Evolutionary conservation across 2,329 filamentous ascomycete genomes (phyloP).

Genomic region (Xylariaceae sp.): DNA sequence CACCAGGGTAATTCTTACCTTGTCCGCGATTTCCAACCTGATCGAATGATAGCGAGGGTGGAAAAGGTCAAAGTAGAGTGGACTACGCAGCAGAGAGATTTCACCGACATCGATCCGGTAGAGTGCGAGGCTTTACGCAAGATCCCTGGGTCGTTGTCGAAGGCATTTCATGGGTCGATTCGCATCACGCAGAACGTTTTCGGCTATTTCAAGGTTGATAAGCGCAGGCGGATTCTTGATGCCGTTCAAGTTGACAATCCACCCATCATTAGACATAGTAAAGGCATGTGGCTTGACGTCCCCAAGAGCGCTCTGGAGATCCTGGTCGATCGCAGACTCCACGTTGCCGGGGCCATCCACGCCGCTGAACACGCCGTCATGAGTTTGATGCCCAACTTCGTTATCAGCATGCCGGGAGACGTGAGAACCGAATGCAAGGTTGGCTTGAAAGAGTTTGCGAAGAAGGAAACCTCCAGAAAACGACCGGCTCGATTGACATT

Average conservation of each 20-base stretch:
- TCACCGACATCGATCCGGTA: conserved; percentile 86
- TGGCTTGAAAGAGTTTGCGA: conserved; percentile 79
- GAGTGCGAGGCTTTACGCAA: conserved; percentile 83
- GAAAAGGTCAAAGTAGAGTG: conserved; percentile 88
- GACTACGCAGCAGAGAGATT: conserved; percentile 90
- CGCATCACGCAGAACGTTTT: conserved; percentile 85
- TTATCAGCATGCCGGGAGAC: conserved; percentile 83
- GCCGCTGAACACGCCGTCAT: conserved; percentile 90
- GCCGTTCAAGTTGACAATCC: conserved; percentile 91
- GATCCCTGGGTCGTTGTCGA: conserved; percentile 56
- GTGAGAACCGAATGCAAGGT: conserved; percentile 93
- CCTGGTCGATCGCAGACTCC: conserved; percentile 63
- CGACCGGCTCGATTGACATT: conserved; percentile 85
- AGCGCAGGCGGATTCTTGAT: conserved; percentile 76
- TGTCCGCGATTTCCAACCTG: conserved; percentile 80
- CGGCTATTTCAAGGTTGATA: conserved; percentile 96
- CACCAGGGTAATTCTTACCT: conserved; percentile 94
- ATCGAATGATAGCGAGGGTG: conserved; percentile 77
- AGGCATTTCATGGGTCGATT: conserved; percentile 81
- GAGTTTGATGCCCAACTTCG: conserved; percentile 81
- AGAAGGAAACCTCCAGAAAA: conserved; percentile 64
- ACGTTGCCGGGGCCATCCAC: conserved; percentile 86
- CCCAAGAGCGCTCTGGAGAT: conserved; percentile 75
- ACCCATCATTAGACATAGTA: conserved; percentile 75
- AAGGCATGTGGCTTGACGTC: conserved; percentile 94